Conservation (phyloP, 768 basidiomycete species). For the Tylopilus sp. region DNA sequence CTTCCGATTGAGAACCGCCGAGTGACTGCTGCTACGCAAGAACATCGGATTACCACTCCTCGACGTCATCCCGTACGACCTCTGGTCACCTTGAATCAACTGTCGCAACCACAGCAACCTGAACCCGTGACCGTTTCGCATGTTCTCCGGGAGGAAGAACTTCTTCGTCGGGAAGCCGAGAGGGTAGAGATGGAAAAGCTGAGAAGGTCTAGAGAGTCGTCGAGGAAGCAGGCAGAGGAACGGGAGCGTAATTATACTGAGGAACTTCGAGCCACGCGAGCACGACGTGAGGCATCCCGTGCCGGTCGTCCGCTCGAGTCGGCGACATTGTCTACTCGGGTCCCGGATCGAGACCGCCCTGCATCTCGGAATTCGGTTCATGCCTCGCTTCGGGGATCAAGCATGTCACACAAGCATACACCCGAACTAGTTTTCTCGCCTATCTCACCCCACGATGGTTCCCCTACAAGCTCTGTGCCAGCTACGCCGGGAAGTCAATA, state of each 20-base stretch:
- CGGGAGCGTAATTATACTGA: conserved; percentile 53
- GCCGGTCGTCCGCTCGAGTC: conserved; percentile 37
- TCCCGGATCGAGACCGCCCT: conserved; percentile 34
- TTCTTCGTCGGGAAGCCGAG: conserved; percentile 45
- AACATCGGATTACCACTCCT: conserved; percentile 11
- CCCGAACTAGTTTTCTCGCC: conserved; percentile 43
- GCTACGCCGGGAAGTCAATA: conserved; percentile 35
- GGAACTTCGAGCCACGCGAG: conserved; percentile 57
- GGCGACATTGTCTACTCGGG: conserved; percentile 17
- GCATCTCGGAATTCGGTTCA: conserved; percentile 37
- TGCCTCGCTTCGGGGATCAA: conserved; percentile 18
- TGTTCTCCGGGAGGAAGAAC: conserved; percentile 40
- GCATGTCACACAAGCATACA: conserved; percentile 41
- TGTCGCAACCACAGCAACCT: conserved; percentile 6
- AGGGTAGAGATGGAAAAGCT: conserved; percentile 49
- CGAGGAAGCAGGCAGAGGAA: conserved; percentile 43
- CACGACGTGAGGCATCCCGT: conserved; percentile 56
- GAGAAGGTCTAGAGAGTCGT: conserved; percentile 37
- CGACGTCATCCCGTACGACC: conserved; percentile 15
- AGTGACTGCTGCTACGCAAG: conserved; percentile 5
- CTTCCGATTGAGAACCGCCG: conserved; percentile 32
- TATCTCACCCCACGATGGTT: conserved; percentile 38
- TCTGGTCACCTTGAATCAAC: conserved; percentile 13
- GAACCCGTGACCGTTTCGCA: conserved; percentile 4
- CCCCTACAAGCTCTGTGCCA: conserved; percentile 49